A percentile compares a stretch with the other conserved stretches of the same genome.
phyloP scores from a whole-genome alignment of 169 alveolate genomes.

The Nephromyces sp. region DNA sequence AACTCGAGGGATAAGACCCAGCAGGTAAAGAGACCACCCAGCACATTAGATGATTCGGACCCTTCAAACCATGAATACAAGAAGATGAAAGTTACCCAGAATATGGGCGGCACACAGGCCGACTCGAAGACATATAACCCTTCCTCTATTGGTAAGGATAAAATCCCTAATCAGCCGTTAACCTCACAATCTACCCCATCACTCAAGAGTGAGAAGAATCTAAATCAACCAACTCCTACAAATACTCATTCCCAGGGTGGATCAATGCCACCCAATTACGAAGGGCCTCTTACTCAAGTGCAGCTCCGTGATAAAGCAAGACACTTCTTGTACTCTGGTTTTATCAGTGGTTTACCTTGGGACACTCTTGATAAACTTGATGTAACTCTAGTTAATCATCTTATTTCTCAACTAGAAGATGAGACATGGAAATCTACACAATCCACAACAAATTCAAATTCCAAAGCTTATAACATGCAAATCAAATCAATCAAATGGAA shows the following conservation, averaged over 20 bases:
- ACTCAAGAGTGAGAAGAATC: neutral
- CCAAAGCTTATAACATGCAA: conserved; percentile 41
- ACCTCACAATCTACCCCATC: too few relatives aligned
- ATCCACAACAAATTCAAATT: too few relatives aligned
- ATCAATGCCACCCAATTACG: neutral
- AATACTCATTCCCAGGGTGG: neutral
- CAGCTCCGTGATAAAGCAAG: conserved; percentile 20
- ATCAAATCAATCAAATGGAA: conserved; percentile 74
- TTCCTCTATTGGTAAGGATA: neutral
- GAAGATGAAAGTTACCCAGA: too few relatives aligned
- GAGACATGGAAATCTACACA: too few relatives aligned
- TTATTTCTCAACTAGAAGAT: conserved; percentile 4
- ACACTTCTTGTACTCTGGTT: conserved; percentile 10
- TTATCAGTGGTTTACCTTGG: conserved; percentile 15
- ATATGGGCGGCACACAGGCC: too few relatives aligned
- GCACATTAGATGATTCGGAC: too few relatives aligned
- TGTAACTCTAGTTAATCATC: neutral
- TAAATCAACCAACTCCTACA: neutral
- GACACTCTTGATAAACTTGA: neutral
- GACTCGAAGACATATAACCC: neutral
- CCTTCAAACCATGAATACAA: too few relatives aligned
- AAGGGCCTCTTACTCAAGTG: neutral
- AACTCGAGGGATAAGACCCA: too few relatives aligned
- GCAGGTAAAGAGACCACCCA: too few relatives aligned
- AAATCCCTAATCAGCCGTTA: too few relatives aligned